Evolutionary conservation across 2,329 filamentous ascomycete species (phyloP), one percentile per base, ranked within the genome.

Genomic region (Paraconiothyrium brasiliense): DNA sequence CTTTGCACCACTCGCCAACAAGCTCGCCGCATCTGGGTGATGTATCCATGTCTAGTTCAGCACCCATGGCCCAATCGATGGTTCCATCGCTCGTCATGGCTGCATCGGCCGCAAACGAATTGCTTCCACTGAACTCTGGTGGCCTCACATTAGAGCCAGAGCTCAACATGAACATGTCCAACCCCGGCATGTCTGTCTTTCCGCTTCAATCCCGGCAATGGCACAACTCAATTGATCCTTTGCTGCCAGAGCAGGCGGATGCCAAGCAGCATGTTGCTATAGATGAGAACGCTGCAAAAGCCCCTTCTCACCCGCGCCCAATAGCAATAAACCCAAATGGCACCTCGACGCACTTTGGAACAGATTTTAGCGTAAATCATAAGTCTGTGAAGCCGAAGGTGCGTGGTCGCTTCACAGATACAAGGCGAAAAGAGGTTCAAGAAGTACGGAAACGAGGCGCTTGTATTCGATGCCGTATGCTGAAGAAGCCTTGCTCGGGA

Each of bases 401-500:
- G 6, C 81, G 87, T 47, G 84, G 84, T 3, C 80, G 84, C n/a
- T 89, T 89, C 68, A 81, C 83, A 34, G 84, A 86, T 47, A 80
- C 81, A 24, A 79, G 86, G 61, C 82, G 87, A 37, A 84, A 86
- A 64, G 85, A 89, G 69, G 86, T 89, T 1, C 84, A 86, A 64
- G 83, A 86, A 62, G 84, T 88, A 37, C 82, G 87, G 27, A 88
- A 88, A 71, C 80, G 83, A 56, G 87, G 87, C 13, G 87, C 87
- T 8, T 89, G 87, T 68, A 84, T 89, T 63, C 84, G 87, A 37
- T 89, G 87, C 71, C 84, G 86, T 14, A 88, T 89, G 86, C 77
- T 89, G 27, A 89, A 88, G 76, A 89, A 89, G 68, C 84, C 86
- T 49, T 89, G 87, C 67, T 88, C 86, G 9, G 84, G 85, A 37